Percentiles rank a stretch among this genome's conserved stretches.
phyloP scores from a whole-genome alignment of 2,329 filamentous ascomycete species.

The Penicillium concentricum region DNA sequence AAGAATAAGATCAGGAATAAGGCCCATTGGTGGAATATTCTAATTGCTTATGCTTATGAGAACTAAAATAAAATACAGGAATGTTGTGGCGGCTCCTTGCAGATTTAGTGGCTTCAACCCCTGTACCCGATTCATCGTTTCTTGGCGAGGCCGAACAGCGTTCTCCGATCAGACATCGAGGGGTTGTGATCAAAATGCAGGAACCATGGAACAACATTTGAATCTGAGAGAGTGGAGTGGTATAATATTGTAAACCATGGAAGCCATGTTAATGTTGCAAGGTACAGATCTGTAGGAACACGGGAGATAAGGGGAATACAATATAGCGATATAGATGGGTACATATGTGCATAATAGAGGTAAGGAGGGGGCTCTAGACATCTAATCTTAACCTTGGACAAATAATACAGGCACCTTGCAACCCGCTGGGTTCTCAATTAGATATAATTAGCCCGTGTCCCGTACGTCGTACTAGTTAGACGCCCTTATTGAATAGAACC shows the following conservation, averaged over 20 bases:
- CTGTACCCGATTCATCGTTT: background rate
- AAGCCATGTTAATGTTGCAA: background rate
- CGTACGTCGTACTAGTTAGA: background rate
- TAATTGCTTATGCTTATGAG: background rate
- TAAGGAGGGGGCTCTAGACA: background rate
- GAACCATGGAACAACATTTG: background rate
- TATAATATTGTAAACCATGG: background rate
- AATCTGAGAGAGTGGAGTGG: background rate
- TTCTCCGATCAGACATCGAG: background rate
- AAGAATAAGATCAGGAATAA: background rate
- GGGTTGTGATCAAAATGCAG: background rate
- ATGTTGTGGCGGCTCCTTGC: slow-evolving; percentile 6
- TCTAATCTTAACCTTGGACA: background rate
- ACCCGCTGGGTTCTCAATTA: background rate
- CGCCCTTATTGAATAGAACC: background rate
- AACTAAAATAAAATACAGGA: background rate
- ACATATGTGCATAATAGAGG: background rate
- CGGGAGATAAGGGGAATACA: background rate
- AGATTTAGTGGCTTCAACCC: background rate
- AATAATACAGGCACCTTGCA: slow-evolving; percentile 7
- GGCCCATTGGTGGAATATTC: background rate
- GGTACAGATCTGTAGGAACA: background rate
- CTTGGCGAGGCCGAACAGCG: background rate
- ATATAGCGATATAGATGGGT: background rate
- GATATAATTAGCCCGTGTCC: slow-evolving; percentile 1